These are phyloP conservation scores for Codiaeum variegatum DNA, from an alignment of 441 rosid genomes.

Conservation along the genomic window DNA sequence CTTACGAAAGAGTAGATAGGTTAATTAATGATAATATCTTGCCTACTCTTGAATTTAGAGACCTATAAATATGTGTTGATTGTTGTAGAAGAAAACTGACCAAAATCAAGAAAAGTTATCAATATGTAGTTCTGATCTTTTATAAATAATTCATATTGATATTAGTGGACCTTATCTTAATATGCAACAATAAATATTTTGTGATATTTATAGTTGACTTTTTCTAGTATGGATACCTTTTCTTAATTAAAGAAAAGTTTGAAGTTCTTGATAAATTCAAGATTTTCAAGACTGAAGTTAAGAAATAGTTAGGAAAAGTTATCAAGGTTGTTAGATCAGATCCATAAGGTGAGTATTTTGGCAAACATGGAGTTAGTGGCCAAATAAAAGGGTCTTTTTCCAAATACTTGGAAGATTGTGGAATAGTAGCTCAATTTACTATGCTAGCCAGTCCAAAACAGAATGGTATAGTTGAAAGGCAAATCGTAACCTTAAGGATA, in stretches of 20 bases:
- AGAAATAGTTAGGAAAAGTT: not conserved
- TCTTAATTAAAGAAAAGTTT: constrained; percentile 2
- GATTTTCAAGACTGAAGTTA: not conserved
- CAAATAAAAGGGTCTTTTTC: not conserved
- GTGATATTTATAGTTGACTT: not conserved
- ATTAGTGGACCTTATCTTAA: not conserved
- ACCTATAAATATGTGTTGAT: not conserved
- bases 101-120: not conserved
- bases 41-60: not conserved
- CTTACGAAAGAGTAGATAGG: not conserved
- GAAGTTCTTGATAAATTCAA: not conserved
- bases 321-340: not conserved
- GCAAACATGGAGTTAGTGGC: not conserved
- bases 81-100: not conserved
- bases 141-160: not conserved
- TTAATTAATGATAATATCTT: not conserved
- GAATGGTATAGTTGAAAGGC: not conserved
- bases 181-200: not conserved
- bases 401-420: not conserved
- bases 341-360: not conserved
- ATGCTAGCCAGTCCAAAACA: not conserved
- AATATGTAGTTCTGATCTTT: not conserved
- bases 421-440: not conserved
- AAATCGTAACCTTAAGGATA: not conserved
- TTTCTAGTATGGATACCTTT: not conserved